Evolutionary conservation across 2,329 filamentous ascomycete genomes (phyloP).

Genomic region (Pseudofabraea citricarpa): DNA sequence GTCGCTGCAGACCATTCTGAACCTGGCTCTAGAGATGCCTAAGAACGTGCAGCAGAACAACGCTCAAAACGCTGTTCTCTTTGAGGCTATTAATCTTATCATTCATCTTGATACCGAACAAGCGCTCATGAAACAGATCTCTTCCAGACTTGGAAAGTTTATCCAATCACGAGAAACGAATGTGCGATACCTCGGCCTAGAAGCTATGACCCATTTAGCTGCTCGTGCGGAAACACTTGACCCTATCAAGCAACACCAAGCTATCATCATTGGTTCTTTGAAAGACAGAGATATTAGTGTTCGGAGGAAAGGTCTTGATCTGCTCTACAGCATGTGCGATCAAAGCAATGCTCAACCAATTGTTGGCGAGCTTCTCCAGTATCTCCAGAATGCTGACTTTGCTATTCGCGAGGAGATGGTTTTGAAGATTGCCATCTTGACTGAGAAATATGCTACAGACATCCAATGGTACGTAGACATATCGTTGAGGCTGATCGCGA

Average conservation of each 20-base stretch:
- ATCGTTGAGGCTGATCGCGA: conserved; percentile 85
- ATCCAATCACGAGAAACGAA: conserved; percentile 97
- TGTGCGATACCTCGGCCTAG: conserved; percentile 89
- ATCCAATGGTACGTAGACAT: conserved; percentile 99
- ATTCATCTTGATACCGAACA: conserved; percentile 97
- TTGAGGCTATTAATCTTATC: conserved; percentile 97
- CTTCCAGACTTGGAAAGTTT: conserved; percentile 83
- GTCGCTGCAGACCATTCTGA: conserved; percentile 84
- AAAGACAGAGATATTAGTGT: conserved; percentile 97
- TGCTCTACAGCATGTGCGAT: conserved; percentile 99
- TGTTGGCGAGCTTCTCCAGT: conserved; percentile 88
- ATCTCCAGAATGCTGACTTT: conserved; percentile 94
- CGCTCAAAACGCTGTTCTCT: conserved; percentile 94
- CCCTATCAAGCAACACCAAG: conserved; percentile 96
- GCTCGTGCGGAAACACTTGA: conserved; percentile 90
- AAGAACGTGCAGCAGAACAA: conserved; percentile 99
- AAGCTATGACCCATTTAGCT: conserved; percentile 97
- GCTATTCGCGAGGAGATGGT: conserved; percentile 99
- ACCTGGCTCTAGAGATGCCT: conserved; percentile 84
- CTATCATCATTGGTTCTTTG: conserved; percentile 89
- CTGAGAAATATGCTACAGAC: conserved; percentile 97
- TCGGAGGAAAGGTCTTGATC: conserved; percentile 86
- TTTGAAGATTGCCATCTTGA: conserved; percentile 95
- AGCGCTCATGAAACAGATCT: conserved; percentile 93
- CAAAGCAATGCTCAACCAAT: conserved; percentile 89